Percentiles rank a stretch among this genome's conserved stretches.
These are phyloP conservation scores for Epichloe gansuensis DNA, from an alignment of 2,329 filamentous ascomycete species.

Conservation along the genomic window DNA sequence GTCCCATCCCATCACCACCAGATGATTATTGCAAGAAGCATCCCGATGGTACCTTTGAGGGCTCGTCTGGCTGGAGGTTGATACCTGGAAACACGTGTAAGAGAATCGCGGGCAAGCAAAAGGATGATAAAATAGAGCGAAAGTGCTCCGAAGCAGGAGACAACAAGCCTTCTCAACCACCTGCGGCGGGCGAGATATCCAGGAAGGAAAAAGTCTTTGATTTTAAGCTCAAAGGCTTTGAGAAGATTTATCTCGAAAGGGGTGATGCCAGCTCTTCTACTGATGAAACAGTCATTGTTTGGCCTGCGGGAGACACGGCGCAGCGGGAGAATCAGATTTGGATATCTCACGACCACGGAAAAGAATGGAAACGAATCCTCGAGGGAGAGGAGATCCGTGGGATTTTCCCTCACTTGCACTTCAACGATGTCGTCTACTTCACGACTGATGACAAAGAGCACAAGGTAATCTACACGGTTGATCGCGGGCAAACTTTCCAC, in stretches of 20 bases:
- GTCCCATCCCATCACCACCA: conserved; percentile 54
- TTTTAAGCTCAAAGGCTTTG: conserved; percentile 35
- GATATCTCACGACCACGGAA: conserved; percentile 76
- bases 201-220: conserved; percentile 50
- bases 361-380: conserved; percentile 63
- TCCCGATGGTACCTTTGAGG: conserved; percentile 61
- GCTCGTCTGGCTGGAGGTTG: conserved; percentile 79
- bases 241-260: conserved; percentile 68
- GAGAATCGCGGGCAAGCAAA: conserved; percentile 44
- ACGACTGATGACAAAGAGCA: conserved; percentile 46
- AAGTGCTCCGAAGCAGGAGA: conserved; percentile 53
- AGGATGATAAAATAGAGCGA: conserved; percentile 60
- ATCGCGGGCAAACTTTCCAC: conserved; percentile 63
- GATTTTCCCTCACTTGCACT: conserved; percentile 67
- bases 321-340: conserved; percentile 46
- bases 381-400: conserved; percentile 54
- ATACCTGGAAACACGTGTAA: conserved; percentile 76
- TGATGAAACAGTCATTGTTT: conserved; percentile 60
- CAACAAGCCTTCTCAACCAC: conserved; percentile 29
- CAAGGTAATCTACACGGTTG: conserved; percentile 63
- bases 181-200: conserved; percentile 53
- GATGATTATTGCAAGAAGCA: conserved; percentile 57
- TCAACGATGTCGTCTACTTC: conserved; percentile 79
- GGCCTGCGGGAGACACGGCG: conserved; percentile 27
- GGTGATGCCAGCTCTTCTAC: conserved; percentile 46